phyloP scores from a whole-genome alignment of 352 stramenopile genomes.

The Phytophthora chlamydospora region DNA sequence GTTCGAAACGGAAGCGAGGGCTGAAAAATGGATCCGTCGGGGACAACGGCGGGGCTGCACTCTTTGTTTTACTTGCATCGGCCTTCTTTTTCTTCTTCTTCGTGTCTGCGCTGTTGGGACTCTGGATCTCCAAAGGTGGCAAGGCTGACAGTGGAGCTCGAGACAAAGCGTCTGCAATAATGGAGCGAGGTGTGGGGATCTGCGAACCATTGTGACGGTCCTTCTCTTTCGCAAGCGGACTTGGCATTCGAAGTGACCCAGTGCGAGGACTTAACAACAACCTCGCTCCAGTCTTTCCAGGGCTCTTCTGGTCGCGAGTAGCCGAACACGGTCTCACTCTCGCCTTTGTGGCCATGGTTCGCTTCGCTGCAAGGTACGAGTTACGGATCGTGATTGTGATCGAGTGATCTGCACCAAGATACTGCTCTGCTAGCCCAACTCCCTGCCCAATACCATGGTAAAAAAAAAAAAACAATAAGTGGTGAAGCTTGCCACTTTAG shows the following conservation, averaged over 20 bases:
- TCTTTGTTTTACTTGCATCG: constrained; percentile 1
- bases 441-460: constrained; percentile 56
- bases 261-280: constrained; percentile 48
- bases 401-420: constrained; percentile 87
- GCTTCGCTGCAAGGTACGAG: constrained; percentile 85
- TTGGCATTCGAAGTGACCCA: constrained; percentile 47
- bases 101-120: constrained; percentile 11
- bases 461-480: too few relatives aligned
- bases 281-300: constrained; percentile 33
- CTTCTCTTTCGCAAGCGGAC: constrained; percentile 53
- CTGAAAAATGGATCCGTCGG: constrained; percentile 75
- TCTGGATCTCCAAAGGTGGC: constrained; percentile 38
- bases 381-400: constrained; percentile 92
- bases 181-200: constrained; percentile 56
- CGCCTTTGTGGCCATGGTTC: constrained; percentile 44
- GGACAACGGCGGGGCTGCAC: constrained; percentile 24
- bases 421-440: constrained; percentile 88
- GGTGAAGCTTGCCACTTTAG: too few relatives aligned
- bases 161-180: constrained; percentile 59
- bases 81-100: constrained; percentile 24
- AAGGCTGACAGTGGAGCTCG: constrained; percentile 45
- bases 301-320: constrained; percentile 23
- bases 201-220: constrained; percentile 28
- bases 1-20: constrained; percentile 64
- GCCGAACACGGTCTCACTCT: constrained; percentile 31